Evolutionary conservation across 768 basidiomycete species (phyloP).

Genomic region (Macrolepiota albuminosa): DNA sequence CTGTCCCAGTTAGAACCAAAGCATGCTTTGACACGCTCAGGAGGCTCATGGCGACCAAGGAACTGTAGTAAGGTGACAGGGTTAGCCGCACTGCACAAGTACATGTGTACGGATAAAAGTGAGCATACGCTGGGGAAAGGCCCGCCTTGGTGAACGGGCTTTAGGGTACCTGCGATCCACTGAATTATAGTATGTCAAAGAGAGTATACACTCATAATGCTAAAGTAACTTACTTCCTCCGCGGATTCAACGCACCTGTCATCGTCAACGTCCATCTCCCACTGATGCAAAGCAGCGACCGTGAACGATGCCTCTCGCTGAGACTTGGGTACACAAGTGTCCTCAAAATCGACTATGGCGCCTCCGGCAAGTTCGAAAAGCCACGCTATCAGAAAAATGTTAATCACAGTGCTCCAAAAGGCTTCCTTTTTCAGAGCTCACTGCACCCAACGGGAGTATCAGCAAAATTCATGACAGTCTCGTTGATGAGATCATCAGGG

Average conservation of each 20-base stretch:
- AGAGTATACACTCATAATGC: background rate
- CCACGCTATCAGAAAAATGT: slow-evolving; percentile 57
- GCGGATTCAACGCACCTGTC: slow-evolving; percentile 77
- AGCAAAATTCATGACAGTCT: slow-evolving; percentile 77
- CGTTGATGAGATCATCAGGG: slow-evolving; percentile 80
- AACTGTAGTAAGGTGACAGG: slow-evolving; percentile 42
- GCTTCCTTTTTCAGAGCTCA: slow-evolving; percentile 34
- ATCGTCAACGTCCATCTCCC: slow-evolving; percentile 82
- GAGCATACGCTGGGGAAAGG: slow-evolving; percentile 70
- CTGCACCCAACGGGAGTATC: slow-evolving; percentile 89
- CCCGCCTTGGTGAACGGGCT: slow-evolving; percentile 70
- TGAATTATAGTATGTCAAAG: slow-evolving; percentile 22
- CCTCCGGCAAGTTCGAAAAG: slow-evolving; percentile 89
- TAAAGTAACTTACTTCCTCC: slow-evolving; percentile 54
- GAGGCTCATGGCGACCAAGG: slow-evolving; percentile 65
- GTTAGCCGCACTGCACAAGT: slow-evolving; percentile 9
- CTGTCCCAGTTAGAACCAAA: slow-evolving; percentile 75
- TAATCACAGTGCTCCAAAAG: background rate
- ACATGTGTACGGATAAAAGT: background rate
- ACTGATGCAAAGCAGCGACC: slow-evolving; percentile 87
- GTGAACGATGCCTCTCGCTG: slow-evolving; percentile 82
- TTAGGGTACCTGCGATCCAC: slow-evolving; percentile 79
- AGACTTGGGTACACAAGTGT: slow-evolving; percentile 68
- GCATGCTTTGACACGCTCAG: slow-evolving; percentile 57
- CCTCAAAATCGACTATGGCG: slow-evolving; percentile 67